Conservation (phyloP, 305 asterid genomes). For the Plantago coronopus region DNA sequence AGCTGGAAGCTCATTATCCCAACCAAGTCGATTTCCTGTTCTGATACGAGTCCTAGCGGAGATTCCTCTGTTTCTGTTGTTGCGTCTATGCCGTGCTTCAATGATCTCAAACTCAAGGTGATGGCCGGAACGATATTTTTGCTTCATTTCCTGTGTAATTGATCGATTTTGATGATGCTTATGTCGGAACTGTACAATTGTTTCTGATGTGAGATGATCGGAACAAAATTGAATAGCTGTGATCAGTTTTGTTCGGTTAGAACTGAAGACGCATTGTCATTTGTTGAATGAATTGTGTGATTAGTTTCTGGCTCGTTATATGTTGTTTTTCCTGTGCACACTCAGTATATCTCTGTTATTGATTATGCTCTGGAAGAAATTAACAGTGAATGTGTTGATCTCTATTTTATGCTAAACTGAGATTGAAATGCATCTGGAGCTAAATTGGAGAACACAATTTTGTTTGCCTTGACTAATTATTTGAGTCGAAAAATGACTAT, state of each 20-base stretch:
- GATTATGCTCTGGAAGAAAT: not conserved
- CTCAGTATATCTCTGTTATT: not conserved
- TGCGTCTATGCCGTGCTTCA: constrained; percentile 32
- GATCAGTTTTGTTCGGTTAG: constrained; percentile 5
- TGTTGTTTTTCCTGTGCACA: not conserved
- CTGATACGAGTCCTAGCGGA: constrained; percentile 30
- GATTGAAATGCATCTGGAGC: constrained; percentile 13
- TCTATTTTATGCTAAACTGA: constrained; percentile 1
- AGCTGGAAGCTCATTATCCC: constrained; percentile 28
- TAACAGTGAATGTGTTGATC: not conserved
- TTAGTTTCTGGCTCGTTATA: not conserved
- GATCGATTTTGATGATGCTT: constrained; percentile 1
- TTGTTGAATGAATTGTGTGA: not conserved
- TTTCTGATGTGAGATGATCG: constrained; percentile 3
- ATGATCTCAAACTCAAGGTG: constrained; percentile 56
- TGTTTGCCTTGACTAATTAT: not conserved
- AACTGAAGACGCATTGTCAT: not conserved
- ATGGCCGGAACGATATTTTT: no score
- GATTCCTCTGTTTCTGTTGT: constrained; percentile 26
- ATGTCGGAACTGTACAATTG: not conserved
- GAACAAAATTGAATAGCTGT: not conserved
- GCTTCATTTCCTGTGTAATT: constrained; percentile 1
- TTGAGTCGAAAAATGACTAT: not conserved
- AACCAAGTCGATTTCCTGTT: constrained; percentile 36
- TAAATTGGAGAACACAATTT: not conserved